A percentile compares a stretch with the other conserved stretches of the same genome.
Conservation (phyloP, 768 basidiomycete genomes). For the Trametes cinnabarina region DNA sequence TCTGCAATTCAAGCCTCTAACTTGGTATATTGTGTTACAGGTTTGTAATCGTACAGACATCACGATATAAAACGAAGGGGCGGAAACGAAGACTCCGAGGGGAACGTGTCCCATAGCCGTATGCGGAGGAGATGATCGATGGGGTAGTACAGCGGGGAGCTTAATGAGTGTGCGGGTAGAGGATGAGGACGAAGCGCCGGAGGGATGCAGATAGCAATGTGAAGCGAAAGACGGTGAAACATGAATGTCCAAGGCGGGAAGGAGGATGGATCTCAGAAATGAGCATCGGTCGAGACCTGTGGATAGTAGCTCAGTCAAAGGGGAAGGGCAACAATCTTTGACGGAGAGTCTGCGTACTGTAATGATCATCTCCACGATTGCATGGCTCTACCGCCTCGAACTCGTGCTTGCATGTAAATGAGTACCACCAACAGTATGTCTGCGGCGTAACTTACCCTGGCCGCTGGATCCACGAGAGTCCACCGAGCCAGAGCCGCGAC, state of each 20-base stretch:
- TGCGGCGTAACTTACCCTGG: slow-evolving; percentile 15
- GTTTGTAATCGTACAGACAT: background rate
- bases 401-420: slow-evolving; percentile 11
- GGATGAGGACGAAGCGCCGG: background rate
- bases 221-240: background rate
- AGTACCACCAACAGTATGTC: background rate
- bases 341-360: background rate
- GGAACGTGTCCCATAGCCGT: too few relatives aligned
- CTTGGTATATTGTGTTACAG: too few relatives aligned
- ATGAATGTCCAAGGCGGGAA: too few relatives aligned
- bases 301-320: too few relatives aligned
- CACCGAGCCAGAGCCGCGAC: slow-evolving; percentile 25
- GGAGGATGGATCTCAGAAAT: too few relatives aligned
- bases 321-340: too few relatives aligned
- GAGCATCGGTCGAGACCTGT: too few relatives aligned
- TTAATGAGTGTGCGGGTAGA: too few relatives aligned
- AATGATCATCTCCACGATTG: slow-evolving; percentile 5
- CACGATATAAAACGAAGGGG: background rate
- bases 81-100: background rate
- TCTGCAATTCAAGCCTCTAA: too few relatives aligned
- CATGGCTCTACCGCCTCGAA: slow-evolving; percentile 11
- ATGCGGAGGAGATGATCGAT: too few relatives aligned
- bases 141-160: too few relatives aligned
- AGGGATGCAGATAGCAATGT: background rate
- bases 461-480: slow-evolving; percentile 22